Base-by-base conservation (phyloP, 2,329 filamentous ascomycete species). In the Didymella pinodella region DNA sequence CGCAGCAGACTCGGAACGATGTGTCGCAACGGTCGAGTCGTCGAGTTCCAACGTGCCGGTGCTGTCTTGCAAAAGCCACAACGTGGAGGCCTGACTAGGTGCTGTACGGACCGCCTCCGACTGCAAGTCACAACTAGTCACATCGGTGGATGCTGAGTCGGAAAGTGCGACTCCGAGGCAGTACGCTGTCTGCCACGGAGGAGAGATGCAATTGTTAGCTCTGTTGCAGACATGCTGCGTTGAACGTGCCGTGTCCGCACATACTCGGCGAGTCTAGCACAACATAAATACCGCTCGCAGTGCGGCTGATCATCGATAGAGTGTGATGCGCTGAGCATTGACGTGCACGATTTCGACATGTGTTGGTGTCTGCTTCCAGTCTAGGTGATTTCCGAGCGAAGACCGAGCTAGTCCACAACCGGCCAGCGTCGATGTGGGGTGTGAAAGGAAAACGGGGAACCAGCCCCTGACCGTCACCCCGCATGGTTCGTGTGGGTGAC, bases 41-140 rank as follows among this genome's bases (percentile, higher is more conserved):
- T 47, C 29, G 36, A 41, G 28, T 47, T 47, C 41, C 50, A 53
- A 31, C 40, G 32, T 51, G 28, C 46, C 40, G 56, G 50, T 49
- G 32, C 34, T n/a, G 43, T 34, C 38, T 48, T 29, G n/a, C 46
- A n/a, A 50, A 50, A 59, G 56, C 56, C 50, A 59, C 56, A 59
- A 54, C 46, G 50, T 59, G 50, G 56, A 50, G 28, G 25, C 7
- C 29, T 34, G 50, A 40, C 50, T 50, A 55, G 52, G 45, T 47
- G 41, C 20, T 48, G 36, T 48, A 48, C 46, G 56, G 50, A 59
- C 56, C 50, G 49, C 55, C 49, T 54, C 56, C 50, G 56, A 59
- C 46, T 59, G 56, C 51, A 54, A 45, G 36, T 59, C 56, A 49
- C n/a, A 41, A 41, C 49, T 58, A 58, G 49, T 45, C 22, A 12